Evolutionary conservation across 805 yeast species (phyloP), one percentile per base, ranked within the genome.

Genomic region (Suhomyces prunicola): DNA sequence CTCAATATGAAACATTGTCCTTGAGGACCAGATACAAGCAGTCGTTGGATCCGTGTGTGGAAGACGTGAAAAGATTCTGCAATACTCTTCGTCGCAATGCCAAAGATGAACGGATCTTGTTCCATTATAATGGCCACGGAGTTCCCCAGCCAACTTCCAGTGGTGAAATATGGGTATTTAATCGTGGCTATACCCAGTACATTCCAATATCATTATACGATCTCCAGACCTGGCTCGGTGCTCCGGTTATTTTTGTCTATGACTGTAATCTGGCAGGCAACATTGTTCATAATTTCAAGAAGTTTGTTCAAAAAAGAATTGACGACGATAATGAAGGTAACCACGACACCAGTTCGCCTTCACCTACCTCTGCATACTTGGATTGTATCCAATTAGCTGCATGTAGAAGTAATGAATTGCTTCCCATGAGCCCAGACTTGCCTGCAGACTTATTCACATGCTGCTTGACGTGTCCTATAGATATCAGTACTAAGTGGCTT

Each of bases 151-250:
- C 99, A 0, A 94, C 99, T 0, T 85, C 90, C 35, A 84, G 92
- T 46, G 99, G 99, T 23, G 99, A 94, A 65, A 90, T 94, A 26
- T 94, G 99, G 99, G 98, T 94, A 9, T 94, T 94, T 74, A 94
- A 94, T 69, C 77, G 97, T 59, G 97, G 97, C 1, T 94, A 92
- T 67, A 94, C 99, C 1, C 99, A 94, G 71, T 94, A 94, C 67
- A 94, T 94, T 54, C 99, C 99, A 0, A 94, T 94, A 1, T 89
- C 97, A 8, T 72, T 94, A n/a, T 91, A 89, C 68, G 99, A 94
- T 64, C 74, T 94, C 47, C 99, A 94, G 63, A 86, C 96, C 4
- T 94, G 99, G 99, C 74, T 94, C 9, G 99, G 99, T 8, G 97
- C 97, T 1, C 99, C 99, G 0, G 93, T 96, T 50, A 88, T 94